Base-by-base conservation (phyloP, 768 basidiomycete genomes). In the Tulasnella sp. region DNA sequence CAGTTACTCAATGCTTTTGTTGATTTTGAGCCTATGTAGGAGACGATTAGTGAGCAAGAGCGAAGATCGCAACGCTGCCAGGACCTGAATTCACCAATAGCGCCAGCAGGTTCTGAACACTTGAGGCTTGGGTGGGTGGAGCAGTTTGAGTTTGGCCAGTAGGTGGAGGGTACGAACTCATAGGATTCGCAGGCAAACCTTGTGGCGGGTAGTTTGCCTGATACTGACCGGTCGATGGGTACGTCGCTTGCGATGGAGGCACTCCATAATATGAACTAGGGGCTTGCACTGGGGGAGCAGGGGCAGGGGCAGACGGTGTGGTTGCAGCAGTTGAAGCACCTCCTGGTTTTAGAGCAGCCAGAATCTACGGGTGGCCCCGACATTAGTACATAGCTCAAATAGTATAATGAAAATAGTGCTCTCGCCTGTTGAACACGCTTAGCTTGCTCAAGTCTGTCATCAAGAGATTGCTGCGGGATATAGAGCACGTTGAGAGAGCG, bases 381-480 rank as follows among this genome's bases (percentile, higher is more conserved):
- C 34, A 53, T 51, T 41, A 51, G 17, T 19, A 15, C 34, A 38
- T 7, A 15, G 15, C 15, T 38, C 15, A 7, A 15, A 38, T 15
- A 38, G 34, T 15, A 7, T 7, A 38, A 7, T 5, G 34, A 15
- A 38, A 5, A 15, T 38, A 15, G 8, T 17, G 34, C 1, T 5
- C 52, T 51, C 61, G 83, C 80, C 66, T 90, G 86, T 68, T 92
- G 90, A 8, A 93, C 88, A 70, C 80, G 86, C 58, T 84, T 80
- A 7, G 90, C 89, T 75, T 92, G 87, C 67, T 94, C 91, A 19
- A 94, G 74, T 11, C 90, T 85, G 51, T 92, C 88, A 60, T 92
- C 88, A 10, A 74, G 45, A 8, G 21, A 29, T 19, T 60, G 47
- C 29, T 27, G 10, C 10, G 21, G 15, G 30, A 24, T 8, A 38